Evolutionary conservation across 345 rosid genomes (phyloP), one percentile per base, ranked within the genome.

Genomic region (Aurinia saxatilis): DNA sequence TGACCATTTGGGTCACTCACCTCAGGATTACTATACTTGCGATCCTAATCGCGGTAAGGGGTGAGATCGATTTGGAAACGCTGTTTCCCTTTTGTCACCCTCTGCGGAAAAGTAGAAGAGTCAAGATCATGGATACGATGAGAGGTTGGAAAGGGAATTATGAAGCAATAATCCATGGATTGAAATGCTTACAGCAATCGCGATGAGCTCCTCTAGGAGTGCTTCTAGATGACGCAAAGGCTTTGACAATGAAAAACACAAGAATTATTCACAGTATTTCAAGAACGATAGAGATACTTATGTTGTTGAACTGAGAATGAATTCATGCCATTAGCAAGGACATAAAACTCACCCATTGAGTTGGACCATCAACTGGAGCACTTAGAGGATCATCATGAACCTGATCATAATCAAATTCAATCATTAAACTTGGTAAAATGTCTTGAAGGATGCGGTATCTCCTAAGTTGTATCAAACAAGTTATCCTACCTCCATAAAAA

Each of bases 361-460:
- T 93, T 54, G 97, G 99, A 56, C 96, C 99, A 75, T 93, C 97
- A 64, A 87, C 96, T 6, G 97, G 97, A 48, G 99, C 95, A 77
- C 68, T 90, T 65, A 87, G 39, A 78, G 99, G 96, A 77, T 90
- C 88, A 72, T 93, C 87, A 77, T 93, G 99, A 67, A 93, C 99
- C 99, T 93, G 71, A 52, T 35, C 62, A 71, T 39, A 56, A 68
- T 50, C 63, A 19, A 40, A 30, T n/a, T 4, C 11, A 37, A 65
- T 10, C 30, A 45, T 54, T 66, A 63, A 53, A 48, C 13, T 6
- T 23, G 10, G 10, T 5, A 5, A 4, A 18, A 3, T 30, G 25
- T 39, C 50, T 10, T 18, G 16, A 51, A 63, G 10, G 6, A 63
- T 27, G 23, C 40, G 11, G 25, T 49, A 23, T 46, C 23, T 39